A percentile compares a stretch with the other conserved stretches of the same genome.
Evolutionary conservation across 2,329 filamentous ascomycete species (phyloP).

Genomic region (Cadophora gregata): DNA sequence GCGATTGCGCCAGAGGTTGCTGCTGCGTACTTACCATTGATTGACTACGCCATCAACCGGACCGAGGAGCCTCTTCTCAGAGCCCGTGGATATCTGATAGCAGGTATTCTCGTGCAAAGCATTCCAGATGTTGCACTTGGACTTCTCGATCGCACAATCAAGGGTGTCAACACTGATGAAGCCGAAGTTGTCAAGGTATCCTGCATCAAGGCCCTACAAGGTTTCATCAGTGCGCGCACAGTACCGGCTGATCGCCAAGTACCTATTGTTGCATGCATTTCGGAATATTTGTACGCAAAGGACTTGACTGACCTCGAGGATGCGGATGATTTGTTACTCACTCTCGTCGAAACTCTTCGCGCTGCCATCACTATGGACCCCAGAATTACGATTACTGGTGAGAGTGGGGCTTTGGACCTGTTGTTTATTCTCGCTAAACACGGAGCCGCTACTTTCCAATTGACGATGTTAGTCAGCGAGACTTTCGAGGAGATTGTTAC

Average conservation of each 20-base stretch:
- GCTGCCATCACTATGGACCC: constrained; percentile 83
- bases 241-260: constrained; percentile 62
- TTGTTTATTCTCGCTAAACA: constrained; percentile 90
- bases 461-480: constrained; percentile 86
- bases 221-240: constrained; percentile 60
- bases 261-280: constrained; percentile 64
- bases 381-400: constrained; percentile 72
- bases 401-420: constrained; percentile 77
- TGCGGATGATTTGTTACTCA: constrained; percentile 89
- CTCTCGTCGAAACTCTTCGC: constrained; percentile 84
- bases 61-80: constrained; percentile 77
- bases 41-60: constrained; percentile 76
- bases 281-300: constrained; percentile 77
- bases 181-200: constrained; percentile 92
- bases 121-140: constrained; percentile 63
- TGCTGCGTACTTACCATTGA: constrained; percentile 78
- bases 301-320: constrained; percentile 85
- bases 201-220: constrained; percentile 85
- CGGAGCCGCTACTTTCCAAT: constrained; percentile 88
- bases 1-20: constrained; percentile 72
- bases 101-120: constrained; percentile 77
- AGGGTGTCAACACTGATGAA: constrained; percentile 75
- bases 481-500: constrained; percentile 88
- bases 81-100: constrained; percentile 85
- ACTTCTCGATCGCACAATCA: constrained; percentile 75